phyloP scores from a whole-genome alignment of 768 basidiomycete species.

The Boletus rufocinnamomeus region DNA sequence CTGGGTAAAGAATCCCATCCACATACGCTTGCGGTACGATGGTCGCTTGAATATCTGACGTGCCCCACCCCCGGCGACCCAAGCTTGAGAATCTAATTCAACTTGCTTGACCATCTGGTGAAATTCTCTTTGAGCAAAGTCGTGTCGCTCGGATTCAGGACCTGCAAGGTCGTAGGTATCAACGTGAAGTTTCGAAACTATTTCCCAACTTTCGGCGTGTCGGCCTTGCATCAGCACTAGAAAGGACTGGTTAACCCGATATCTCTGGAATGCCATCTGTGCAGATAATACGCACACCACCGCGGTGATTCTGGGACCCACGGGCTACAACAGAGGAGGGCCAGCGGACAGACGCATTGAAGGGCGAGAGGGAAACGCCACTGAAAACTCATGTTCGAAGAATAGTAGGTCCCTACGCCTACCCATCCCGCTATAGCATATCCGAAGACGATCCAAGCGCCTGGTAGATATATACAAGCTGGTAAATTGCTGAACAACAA shows the following conservation, averaged over 20 bases:
- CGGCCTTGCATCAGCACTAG: constrained; percentile 4
- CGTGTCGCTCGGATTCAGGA: not conserved
- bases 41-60: not conserved
- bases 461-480: not conserved
- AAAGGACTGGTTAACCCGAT: not conserved
- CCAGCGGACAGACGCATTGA: not conserved
- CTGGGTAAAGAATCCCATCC: constrained; percentile 2
- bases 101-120: constrained; percentile 4
- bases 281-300: not conserved
- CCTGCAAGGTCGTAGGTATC: not conserved
- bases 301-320: not conserved
- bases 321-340: constrained; percentile 1
- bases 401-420: not conserved
- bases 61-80: not conserved
- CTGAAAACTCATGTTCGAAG: constrained; percentile 1
- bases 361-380: constrained; percentile 1
- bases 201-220: constrained; percentile 1
- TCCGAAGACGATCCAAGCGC: not conserved
- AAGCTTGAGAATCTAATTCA: not conserved
- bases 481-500: not conserved
- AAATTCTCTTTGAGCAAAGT: not conserved
- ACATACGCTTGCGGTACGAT: constrained; percentile 9
- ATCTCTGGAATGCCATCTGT: not conserved
- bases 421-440: constrained; percentile 1
- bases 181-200: not conserved